These are phyloP conservation scores for Pleurostoma richardsiae DNA, from an alignment of 2,329 filamentous ascomycete genomes.

Conservation along the genomic window DNA sequence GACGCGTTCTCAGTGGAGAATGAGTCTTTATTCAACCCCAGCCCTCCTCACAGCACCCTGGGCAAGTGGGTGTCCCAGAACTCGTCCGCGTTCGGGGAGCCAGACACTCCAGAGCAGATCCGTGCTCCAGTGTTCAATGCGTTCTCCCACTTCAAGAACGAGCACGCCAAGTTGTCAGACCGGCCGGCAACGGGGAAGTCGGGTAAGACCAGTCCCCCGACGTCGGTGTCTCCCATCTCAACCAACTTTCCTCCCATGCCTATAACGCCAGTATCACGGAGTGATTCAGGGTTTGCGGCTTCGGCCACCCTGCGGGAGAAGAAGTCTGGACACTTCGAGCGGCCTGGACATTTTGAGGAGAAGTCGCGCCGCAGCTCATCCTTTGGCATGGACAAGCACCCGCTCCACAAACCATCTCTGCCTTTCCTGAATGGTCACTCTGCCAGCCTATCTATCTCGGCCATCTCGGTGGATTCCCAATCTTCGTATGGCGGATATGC, in stretches of 20 bases:
- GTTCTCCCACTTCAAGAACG: conserved; percentile 72
- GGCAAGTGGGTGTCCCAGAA: conserved; percentile 86
- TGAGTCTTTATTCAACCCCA: conserved; percentile 70
- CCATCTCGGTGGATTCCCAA: conserved; percentile 56
- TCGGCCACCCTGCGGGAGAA: conserved; percentile 87
- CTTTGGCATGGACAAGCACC: conserved; percentile 72
- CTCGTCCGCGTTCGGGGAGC: conserved; percentile 78
- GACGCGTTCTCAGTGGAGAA: conserved; percentile 89
- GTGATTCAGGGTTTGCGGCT: conserved; percentile 85
- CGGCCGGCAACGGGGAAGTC: conserved; percentile 73
- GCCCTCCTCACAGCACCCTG: conserved; percentile 65
- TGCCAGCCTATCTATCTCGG: conserved; percentile 53
- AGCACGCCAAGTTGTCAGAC: conserved; percentile 57
- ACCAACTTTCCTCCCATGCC: conserved; percentile 72
- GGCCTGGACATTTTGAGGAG: conserved; percentile 36
- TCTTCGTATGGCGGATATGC: conserved; percentile 73
- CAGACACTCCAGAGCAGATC: conserved; percentile 43
- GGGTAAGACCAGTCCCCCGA: conserved; percentile 55
- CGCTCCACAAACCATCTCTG: conserved; percentile 63
- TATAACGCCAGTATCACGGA: conserved; percentile 75
- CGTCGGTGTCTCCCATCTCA: conserved; percentile 71
- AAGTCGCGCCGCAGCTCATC: conserved; percentile 86
- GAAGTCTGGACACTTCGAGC: conserved; percentile 80
- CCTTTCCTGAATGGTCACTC: conserved; percentile 68
- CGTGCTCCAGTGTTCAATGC: conserved; percentile 81